These are phyloP conservation scores for Tylopilus orsonianus DNA, from an alignment of 1,284 basidiomycete genomes.

Conservation along the genomic window DNA sequence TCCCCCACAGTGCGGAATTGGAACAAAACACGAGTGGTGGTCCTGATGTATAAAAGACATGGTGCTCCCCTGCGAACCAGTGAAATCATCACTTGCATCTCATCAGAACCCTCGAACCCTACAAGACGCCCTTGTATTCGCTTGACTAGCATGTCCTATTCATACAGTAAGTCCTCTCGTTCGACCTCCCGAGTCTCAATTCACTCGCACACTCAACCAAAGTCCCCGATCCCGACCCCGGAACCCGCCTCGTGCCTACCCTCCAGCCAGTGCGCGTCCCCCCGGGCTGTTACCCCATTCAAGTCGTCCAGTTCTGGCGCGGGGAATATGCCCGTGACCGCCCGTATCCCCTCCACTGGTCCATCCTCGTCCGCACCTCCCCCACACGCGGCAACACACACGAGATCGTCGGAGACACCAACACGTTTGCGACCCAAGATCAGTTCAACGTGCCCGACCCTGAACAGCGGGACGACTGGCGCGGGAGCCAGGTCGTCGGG, in stretches of 20 bases:
- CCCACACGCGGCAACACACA: background rate
- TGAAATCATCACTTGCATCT: background rate
- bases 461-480: slow-evolving; percentile 6
- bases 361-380: background rate
- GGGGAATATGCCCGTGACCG: background rate
- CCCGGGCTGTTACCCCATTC: background rate
- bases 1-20: background rate
- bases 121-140: too few species aligned
- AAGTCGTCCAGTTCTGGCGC: background rate
- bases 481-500: slow-evolving; percentile 16
- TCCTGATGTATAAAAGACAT: slow-evolving; percentile 12
- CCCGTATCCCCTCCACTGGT: background rate
- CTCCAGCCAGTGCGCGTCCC: background rate
- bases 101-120: background rate
- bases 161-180: too few species aligned
- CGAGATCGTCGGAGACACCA: background rate
- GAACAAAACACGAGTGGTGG: background rate
- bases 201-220: background rate
- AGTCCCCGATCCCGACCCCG: background rate
- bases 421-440: slow-evolving; percentile 10
- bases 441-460: slow-evolving; percentile 11
- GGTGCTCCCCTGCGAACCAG: background rate
- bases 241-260: too few species aligned
- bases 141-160: too few species aligned
- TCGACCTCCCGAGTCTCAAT: too few species aligned